Conservation (phyloP, 2,329 filamentous ascomycete genomes). For the Exophiala aquamarina region DNA sequence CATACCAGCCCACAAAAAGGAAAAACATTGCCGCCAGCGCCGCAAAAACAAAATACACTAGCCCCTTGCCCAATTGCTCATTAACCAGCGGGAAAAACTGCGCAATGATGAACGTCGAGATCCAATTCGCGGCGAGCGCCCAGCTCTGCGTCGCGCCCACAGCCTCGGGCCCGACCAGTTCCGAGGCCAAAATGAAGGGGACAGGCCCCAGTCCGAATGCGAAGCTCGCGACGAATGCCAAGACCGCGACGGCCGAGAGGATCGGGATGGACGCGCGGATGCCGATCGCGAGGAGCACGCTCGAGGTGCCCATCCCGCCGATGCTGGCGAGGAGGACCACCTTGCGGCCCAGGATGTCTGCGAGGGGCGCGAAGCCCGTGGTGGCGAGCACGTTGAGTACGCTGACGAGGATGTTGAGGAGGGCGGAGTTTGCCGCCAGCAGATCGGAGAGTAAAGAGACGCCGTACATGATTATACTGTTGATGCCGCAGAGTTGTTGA, state of each 20-base stretch:
- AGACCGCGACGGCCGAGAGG: conserved; percentile 76
- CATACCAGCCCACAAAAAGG: conserved; percentile 68
- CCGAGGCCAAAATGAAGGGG: conserved; percentile 89
- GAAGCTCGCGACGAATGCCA: conserved; percentile 86
- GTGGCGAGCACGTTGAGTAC: conserved; percentile 84
- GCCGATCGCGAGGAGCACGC: conserved; percentile 74
- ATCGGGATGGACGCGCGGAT: conserved; percentile 72
- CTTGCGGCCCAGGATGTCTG: conserved; percentile 82
- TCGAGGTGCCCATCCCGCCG: conserved; percentile 76
- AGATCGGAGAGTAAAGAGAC: conserved; percentile 82
- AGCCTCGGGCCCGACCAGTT: conserved; percentile 85
- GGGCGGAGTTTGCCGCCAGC: conserved; percentile 74
- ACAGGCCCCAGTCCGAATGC: conserved; percentile 89
- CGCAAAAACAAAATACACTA: conserved; percentile 91
- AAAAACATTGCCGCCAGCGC: conserved; percentile 68
- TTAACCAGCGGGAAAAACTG: conserved; percentile 94
- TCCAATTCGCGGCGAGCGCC: conserved; percentile 83
- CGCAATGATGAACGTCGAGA: conserved; percentile 86
- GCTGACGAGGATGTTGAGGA: conserved; percentile 86
- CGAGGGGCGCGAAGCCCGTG: conserved; percentile 74
- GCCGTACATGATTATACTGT: conserved; percentile 98
- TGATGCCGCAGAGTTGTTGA: conserved; percentile 94
- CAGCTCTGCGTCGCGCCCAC: conserved; percentile 90
- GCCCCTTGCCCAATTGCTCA: conserved; percentile 70
- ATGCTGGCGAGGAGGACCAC: conserved; percentile 80